Evolutionary conservation across 139 green algal species (phyloP).

Genomic region (Tetradesmus lagerheimii): DNA sequence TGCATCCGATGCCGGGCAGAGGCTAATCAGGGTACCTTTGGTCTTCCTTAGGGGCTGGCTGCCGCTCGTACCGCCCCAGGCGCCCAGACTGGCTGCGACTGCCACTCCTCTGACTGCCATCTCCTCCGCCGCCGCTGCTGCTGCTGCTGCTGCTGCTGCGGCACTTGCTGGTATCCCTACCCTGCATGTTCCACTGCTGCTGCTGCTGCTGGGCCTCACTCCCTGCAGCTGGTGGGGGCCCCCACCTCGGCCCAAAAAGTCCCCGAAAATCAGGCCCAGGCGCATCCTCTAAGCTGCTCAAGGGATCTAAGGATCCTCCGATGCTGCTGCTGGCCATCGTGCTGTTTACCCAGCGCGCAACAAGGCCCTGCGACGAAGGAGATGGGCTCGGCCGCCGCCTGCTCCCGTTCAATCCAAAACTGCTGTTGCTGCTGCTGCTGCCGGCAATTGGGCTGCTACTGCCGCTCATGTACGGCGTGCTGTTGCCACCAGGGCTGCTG

Average conservation of each 20-base stretch:
- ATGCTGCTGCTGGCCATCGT: neutral
- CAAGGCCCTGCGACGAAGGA: neutral
- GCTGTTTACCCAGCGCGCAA: constrained; percentile 13
- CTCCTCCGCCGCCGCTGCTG: neutral
- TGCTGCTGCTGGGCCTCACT: neutral
- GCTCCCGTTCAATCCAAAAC: neutral
- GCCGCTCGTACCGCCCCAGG: neutral
- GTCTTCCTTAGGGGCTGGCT: neutral
- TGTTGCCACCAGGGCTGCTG: neutral
- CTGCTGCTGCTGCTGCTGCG: neutral
- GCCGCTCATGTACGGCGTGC: neutral
- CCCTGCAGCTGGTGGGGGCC: neutral
- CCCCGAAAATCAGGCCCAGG: neutral
- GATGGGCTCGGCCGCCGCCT: neutral
- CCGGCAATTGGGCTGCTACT: neutral
- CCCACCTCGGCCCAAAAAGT: neutral
- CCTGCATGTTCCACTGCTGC: neutral
- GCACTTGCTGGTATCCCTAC: neutral
- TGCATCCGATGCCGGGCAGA: no score
- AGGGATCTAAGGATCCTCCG: neutral
- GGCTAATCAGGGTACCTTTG: neutral
- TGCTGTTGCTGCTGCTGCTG: constrained; percentile 10
- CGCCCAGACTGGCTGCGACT: neutral
- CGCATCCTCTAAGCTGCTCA: constrained; percentile 39
- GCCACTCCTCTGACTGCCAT: neutral